Conservation (phyloP, 352 stramenopile species). For the Phytophthora multivora region DNA sequence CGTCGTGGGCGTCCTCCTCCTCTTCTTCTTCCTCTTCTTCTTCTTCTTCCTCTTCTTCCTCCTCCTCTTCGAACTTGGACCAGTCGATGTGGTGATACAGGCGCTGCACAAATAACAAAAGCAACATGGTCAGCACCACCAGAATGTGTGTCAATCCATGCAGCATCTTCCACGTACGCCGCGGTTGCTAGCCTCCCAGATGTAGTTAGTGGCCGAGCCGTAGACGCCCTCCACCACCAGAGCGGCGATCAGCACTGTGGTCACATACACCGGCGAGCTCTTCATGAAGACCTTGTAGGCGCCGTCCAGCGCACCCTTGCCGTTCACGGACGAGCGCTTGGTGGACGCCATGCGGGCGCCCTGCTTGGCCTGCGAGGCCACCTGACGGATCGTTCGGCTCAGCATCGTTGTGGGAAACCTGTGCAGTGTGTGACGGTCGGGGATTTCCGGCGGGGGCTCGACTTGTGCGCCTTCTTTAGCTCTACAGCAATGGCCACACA, state of each 20-base stretch:
- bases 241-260: slow-evolving; percentile 70
- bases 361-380: slow-evolving; percentile 43
- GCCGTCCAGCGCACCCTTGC: slow-evolving; percentile 62
- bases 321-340: slow-evolving; percentile 82
- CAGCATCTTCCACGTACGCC: slow-evolving; percentile 53
- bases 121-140: slow-evolving; percentile 33
- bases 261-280: slow-evolving; percentile 82
- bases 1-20: slow-evolving; percentile 41
- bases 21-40: slow-evolving; percentile 37
- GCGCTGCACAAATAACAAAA: slow-evolving; percentile 38
- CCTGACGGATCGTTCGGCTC: slow-evolving; percentile 58
- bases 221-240: slow-evolving; percentile 79
- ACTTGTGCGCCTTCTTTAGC: slow-evolving; percentile 28
- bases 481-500: slow-evolving; percentile 24
- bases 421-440: not conserved
- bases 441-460: slow-evolving; percentile 9
- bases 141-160: slow-evolving; percentile 30
- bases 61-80: slow-evolving; percentile 85
- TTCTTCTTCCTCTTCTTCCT: slow-evolving; percentile 79
- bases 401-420: slow-evolving; percentile 63
- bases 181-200: slow-evolving; percentile 86
- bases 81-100: slow-evolving; percentile 91
- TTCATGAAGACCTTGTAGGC: slow-evolving; percentile 86
- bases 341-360: slow-evolving; percentile 53
- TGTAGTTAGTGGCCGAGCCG: slow-evolving; percentile 67